Evolutionary conservation across 2,329 filamentous ascomycete genomes (phyloP).

Genomic region (Fusarium bactridioides): DNA sequence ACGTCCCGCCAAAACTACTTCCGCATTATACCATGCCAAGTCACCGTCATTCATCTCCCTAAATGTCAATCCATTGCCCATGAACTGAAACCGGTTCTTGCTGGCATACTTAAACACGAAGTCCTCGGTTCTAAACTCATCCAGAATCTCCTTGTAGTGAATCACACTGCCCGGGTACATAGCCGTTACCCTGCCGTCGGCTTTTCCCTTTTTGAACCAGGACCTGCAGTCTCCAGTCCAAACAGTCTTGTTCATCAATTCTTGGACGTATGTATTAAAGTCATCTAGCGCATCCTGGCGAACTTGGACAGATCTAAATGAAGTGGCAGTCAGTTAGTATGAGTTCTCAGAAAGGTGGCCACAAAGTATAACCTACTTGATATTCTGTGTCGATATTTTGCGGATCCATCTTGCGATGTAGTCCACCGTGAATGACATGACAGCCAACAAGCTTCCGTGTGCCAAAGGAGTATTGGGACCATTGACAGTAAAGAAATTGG

Average conservation of each 20-base stretch:
- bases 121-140: conserved; percentile 5
- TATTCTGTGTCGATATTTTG: background rate
- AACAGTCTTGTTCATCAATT: background rate
- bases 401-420: conserved; percentile 2
- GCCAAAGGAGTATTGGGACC: background rate
- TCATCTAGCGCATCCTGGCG: background rate
- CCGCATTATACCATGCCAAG: background rate
- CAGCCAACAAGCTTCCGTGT: background rate
- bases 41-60: background rate
- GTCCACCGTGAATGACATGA: background rate
- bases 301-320: background rate
- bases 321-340: accelerated
- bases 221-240: background rate
- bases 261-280: background rate
- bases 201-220: background rate
- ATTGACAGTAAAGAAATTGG: background rate
- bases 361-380: background rate
- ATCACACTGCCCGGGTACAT: background rate
- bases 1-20: no score
- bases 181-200: background rate
- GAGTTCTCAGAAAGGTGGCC: accelerated
- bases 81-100: background rate
- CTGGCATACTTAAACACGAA: background rate
- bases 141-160: background rate
- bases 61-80: background rate